A percentile compares a stretch with the other conserved stretches of the same genome.
Evolutionary conservation across 768 basidiomycete genomes (phyloP).

Genomic region (Tylopilus vinaceipallidus): DNA sequence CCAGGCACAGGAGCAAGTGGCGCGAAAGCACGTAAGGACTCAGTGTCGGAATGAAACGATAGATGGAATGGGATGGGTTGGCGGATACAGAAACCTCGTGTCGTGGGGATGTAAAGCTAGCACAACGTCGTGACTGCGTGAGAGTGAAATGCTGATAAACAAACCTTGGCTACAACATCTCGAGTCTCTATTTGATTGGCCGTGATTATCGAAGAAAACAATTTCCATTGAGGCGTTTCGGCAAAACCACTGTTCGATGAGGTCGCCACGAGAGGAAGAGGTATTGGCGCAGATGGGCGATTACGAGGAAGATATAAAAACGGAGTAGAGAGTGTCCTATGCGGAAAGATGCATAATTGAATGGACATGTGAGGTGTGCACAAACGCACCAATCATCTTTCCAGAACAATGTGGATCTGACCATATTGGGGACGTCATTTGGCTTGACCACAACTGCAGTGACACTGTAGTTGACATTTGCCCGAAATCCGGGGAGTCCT

Average conservation of each 20-base stretch:
- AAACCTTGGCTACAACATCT: slow-evolving; percentile 38
- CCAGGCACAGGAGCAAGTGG: slow-evolving; percentile 51
- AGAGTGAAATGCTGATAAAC: slow-evolving; percentile 3
- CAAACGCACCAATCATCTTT: slow-evolving; percentile 51
- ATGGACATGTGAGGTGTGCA: background rate
- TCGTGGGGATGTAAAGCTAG: slow-evolving; percentile 54
- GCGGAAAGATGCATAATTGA: background rate
- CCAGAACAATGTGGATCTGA: slow-evolving; percentile 54
- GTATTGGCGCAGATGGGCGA: slow-evolving; percentile 53
- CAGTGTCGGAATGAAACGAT: slow-evolving; percentile 52
- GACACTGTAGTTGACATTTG: slow-evolving; percentile 62
- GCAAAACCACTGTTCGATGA: slow-evolving; percentile 39
- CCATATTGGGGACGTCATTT: slow-evolving; percentile 38
- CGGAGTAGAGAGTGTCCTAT: slow-evolving; percentile 54
- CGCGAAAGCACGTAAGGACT: slow-evolving; percentile 58
- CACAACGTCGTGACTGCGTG: background rate
- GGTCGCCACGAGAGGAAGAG: slow-evolving; percentile 38
- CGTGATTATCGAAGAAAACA: slow-evolving; percentile 40
- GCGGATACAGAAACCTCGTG: slow-evolving; percentile 55
- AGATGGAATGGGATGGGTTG: slow-evolving; percentile 69
- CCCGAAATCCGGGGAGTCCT: slow-evolving; percentile 71
- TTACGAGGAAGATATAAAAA: slow-evolving; percentile 68
- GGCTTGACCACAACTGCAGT: slow-evolving; percentile 51
- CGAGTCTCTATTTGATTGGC: slow-evolving; percentile 38
- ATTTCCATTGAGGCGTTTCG: slow-evolving; percentile 49